Base-by-base conservation (phyloP, 257 asterid genomes). In the Paulownia fortunei region DNA sequence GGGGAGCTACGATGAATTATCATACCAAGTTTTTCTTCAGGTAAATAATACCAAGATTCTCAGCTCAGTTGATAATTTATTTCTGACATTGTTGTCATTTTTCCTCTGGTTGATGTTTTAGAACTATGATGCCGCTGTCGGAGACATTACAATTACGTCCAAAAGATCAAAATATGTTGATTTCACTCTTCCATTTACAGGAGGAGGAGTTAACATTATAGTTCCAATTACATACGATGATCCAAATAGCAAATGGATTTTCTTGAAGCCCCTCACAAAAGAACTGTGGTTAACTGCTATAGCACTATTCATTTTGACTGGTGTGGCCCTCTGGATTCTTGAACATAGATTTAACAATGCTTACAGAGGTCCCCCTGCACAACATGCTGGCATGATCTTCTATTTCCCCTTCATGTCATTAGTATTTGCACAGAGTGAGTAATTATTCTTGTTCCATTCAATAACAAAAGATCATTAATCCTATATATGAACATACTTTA, bases 101-200 rank as follows among this genome's bases (percentile, higher is more conserved):
- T 2, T 15, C 6, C 21, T 13, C 58, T n/a, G n/a, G n/a, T 52
- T 75, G 19, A 26, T 81, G 77, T 39, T 66, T 30, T 27, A 88
- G 89, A 76, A 80, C 4, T 78, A 19, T 70, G 88, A 85, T 81
- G 88, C 87, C 15, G 87, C 79, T 18, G 86, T 79, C 46, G 91
- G 88, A 19, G 91, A 85, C 83, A 75, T 85, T 12, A 81, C 91
- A n/a, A 76, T 87, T 46, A 80, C 86, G 9, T 80, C 83, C 0
- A 79, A 75, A 24, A 77, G 92, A 60, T 85, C 88, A n/a, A 32
- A 81, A 8, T 78, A 73, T 8, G 88, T 83, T 4, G 92, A 88
- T 46, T 88, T 85, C 81, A 69, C 88, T 6, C 74, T 88, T 5
- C 92, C 92, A 8, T 82, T 73, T 21, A 24, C 82, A 4, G 86